Conservation (phyloP, 192 early-diverging fungal genomes). For the Rhizoclosmatium sp. region DNA sequence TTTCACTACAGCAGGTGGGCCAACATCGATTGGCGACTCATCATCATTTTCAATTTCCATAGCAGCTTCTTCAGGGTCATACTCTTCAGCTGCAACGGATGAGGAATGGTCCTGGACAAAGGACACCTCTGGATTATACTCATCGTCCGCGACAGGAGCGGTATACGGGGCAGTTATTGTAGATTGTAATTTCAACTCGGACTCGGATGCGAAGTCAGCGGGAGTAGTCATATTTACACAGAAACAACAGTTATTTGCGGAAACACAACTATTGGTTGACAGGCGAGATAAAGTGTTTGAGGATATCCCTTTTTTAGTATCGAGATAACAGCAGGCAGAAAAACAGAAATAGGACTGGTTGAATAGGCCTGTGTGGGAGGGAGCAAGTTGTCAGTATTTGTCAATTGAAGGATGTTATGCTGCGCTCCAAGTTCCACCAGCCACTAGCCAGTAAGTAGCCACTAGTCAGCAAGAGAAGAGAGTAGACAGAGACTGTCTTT, state of each 20-base stretch:
- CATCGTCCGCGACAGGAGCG: neutral
- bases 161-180: neutral
- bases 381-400: neutral
- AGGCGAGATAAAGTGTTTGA: neutral
- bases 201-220: neutral
- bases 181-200: neutral
- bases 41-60: conserved; percentile 15
- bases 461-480: neutral
- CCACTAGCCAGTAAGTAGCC: neutral
- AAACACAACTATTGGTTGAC: neutral
- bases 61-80: conserved; percentile 29
- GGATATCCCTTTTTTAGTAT: neutral
- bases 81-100: conserved; percentile 5
- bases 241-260: neutral
- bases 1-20: neutral
- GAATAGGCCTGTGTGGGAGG: neutral
- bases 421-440: neutral
- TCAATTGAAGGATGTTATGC: neutral
- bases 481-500: neutral
- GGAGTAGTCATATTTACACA: neutral
- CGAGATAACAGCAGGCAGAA: neutral
- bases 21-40: neutral
- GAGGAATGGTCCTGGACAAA: neutral
- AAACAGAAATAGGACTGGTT: neutral
- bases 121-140: neutral